Evolutionary conservation across 768 basidiomycete species (phyloP).

Genomic region (Naganishia vaughanmartiniae): DNA sequence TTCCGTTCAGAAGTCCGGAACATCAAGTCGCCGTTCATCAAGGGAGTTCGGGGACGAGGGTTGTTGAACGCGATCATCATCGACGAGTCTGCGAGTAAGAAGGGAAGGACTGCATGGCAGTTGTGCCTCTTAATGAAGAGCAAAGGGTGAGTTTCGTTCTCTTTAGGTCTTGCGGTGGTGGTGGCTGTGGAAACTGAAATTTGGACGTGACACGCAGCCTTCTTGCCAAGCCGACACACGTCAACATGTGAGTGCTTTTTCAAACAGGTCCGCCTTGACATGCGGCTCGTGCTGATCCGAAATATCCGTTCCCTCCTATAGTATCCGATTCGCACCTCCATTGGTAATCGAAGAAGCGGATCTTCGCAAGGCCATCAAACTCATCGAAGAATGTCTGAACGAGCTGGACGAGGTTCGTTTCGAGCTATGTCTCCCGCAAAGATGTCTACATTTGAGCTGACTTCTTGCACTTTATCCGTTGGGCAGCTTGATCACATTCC

Average conservation of each 20-base stretch:
- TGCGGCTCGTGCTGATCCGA: neutral
- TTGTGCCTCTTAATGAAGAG: slow-evolving; percentile 88
- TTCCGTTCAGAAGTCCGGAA: slow-evolving; percentile 63
- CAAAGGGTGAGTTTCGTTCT: slow-evolving; percentile 57
- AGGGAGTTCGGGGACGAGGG: slow-evolving; percentile 78
- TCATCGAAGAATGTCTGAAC: slow-evolving; percentile 71
- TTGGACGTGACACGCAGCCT: too few relatives aligned
- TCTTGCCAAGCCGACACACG: slow-evolving; percentile 92
- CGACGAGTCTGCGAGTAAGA: slow-evolving; percentile 72
- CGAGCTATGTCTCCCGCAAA: neutral
- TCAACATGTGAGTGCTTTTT: slow-evolving; percentile 70
- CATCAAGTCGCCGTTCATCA: slow-evolving; percentile 62
- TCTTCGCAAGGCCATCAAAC: slow-evolving; percentile 66
- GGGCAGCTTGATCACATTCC: slow-evolving; percentile 48
- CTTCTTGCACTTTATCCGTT: neutral
- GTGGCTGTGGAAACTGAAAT: neutral
- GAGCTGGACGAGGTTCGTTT: slow-evolving; percentile 74
- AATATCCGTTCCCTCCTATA: slow-evolving; percentile 46
- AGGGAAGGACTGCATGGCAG: slow-evolving; percentile 89
- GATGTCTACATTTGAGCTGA: neutral
- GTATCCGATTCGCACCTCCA: slow-evolving; percentile 94
- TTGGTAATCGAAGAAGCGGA: slow-evolving; percentile 90
- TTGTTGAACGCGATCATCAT: slow-evolving; percentile 92
- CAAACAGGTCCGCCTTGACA: neutral
- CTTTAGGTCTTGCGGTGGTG: neutral